Conservation (phyloP, 768 basidiomycete species). For the Lentinula raphanica region DNA sequence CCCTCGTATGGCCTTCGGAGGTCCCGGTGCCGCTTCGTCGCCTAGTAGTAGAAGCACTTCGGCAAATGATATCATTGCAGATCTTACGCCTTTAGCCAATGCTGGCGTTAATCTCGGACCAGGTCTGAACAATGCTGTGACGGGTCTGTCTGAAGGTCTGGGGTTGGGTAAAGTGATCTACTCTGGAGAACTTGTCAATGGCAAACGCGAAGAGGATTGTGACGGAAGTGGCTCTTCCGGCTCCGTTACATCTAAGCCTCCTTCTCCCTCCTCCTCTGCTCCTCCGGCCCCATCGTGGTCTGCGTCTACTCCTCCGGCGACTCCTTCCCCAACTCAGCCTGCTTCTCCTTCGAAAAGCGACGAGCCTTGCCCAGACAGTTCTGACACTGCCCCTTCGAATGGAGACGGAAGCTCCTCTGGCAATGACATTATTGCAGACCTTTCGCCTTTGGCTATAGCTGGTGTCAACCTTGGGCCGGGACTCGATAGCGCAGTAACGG, state of each 20-base stretch:
- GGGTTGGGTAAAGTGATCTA: not conserved
- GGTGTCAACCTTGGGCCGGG: not conserved
- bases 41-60: not conserved
- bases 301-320: not conserved
- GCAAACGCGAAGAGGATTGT: not conserved
- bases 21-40: not conserved
- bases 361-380: not conserved
- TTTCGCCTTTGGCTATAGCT: not conserved
- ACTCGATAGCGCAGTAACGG: not conserved
- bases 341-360: not conserved
- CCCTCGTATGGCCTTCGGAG: not conserved
- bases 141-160: not conserved
- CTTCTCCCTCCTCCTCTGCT: not conserved
- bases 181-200: not conserved
- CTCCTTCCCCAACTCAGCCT: not conserved
- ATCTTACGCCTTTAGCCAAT: not conserved
- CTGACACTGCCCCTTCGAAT: not conserved
- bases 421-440: not conserved
- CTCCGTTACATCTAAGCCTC: not conserved
- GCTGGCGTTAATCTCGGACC: conserved; percentile 1
- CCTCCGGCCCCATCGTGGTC: no score
- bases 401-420: not conserved
- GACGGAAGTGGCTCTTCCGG: not conserved
- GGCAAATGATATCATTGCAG: not conserved
- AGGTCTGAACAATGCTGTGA: not conserved